Conservation (phyloP, 2,329 filamentous ascomycete genomes). For the Colletotrichum chrysophilum region DNA sequence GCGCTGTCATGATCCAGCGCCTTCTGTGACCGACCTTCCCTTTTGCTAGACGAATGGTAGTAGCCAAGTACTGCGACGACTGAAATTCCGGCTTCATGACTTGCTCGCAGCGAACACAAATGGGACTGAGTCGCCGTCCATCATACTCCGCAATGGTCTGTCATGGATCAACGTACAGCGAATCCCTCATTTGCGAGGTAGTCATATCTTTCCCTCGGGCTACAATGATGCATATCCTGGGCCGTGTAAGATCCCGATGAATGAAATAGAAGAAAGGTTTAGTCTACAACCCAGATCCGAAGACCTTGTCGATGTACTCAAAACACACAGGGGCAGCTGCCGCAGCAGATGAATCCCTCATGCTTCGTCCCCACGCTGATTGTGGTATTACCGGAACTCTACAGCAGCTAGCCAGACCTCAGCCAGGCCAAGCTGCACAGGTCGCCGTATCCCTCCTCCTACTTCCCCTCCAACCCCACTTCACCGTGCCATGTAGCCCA, state of each 20-base stretch:
- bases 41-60: not conserved
- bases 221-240: not conserved
- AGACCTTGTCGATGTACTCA: not conserved
- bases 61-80: not conserved
- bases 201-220: not conserved
- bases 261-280: not conserved
- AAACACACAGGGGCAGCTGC: not conserved
- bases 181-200: not conserved
- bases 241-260: not conserved
- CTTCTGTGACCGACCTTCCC: not conserved
- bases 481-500: not conserved
- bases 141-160: not conserved
- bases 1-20: not conserved
- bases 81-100: not conserved
- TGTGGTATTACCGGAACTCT: not conserved
- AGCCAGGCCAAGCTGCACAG: not conserved
- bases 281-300: not conserved
- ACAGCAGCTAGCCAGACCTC: not conserved
- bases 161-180: not conserved
- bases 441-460: not conserved
- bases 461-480: not conserved
- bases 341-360: not conserved
- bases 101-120: not conserved
- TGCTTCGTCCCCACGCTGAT: not conserved
- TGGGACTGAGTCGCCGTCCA: fast-evolving